Percentiles rank a stretch among this genome's conserved stretches.
phyloP scores from a whole-genome alignment of 2,329 filamentous ascomycete species.

The Penicillium sp. region DNA sequence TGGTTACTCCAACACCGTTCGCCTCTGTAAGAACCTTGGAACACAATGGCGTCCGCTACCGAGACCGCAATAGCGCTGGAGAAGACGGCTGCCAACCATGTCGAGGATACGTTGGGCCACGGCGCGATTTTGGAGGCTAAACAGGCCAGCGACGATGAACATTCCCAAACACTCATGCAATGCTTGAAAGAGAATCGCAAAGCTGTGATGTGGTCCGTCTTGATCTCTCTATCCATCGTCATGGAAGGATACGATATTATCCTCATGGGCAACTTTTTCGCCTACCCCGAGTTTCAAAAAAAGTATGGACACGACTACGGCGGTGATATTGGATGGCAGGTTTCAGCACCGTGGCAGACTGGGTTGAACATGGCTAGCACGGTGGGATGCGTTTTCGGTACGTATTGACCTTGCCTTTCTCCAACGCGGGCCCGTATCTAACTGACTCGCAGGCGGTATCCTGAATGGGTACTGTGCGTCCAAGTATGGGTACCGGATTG shows the following conservation, averaged over 20 bases:
- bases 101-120: conserved; percentile 28
- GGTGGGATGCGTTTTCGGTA: conserved; percentile 25
- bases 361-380: conserved; percentile 51
- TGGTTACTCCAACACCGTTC: background rate
- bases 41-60: conserved; percentile 8
- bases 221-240: conserved; percentile 51
- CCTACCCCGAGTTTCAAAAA: conserved; percentile 47
- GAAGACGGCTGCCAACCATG: conserved; percentile 29
- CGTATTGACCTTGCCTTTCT: background rate
- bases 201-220: conserved; percentile 37
- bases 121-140: conserved; percentile 26
- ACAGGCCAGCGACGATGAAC: conserved; percentile 24
- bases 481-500: conserved; percentile 46
- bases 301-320: conserved; percentile 32
- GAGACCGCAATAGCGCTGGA: conserved; percentile 23
- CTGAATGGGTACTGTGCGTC: conserved; percentile 32
- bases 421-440: background rate
- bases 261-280: conserved; percentile 53
- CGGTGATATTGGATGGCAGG: conserved; percentile 14
- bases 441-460: conserved; percentile 26
- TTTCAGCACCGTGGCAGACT: conserved; percentile 65
- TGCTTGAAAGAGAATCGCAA: conserved; percentile 25
- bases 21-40: too few species aligned
- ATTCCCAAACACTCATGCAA: conserved; percentile 19
- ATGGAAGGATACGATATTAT: conserved; percentile 59